Evolutionary conservation across 2,329 filamentous ascomycete species (phyloP), one percentile per base, ranked within the genome.

Genomic region (Aspergillus sp.): DNA sequence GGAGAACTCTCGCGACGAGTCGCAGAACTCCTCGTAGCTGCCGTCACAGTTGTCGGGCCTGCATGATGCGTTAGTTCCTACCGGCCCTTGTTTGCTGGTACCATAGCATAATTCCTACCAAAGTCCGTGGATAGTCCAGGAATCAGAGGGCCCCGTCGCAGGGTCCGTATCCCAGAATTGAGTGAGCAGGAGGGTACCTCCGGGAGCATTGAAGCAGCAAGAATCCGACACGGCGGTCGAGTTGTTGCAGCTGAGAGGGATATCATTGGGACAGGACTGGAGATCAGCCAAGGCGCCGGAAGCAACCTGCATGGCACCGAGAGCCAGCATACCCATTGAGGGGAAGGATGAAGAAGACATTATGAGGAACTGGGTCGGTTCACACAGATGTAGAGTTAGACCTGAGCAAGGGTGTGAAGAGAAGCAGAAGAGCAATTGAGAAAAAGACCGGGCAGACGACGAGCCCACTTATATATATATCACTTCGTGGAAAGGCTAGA

Each of bases 141-240:
- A 82, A 64, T 86, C 78, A 5, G 72, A 71, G 1, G 84, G 84
- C 0, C 84, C 84, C 0, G 81, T 83, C 0, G 79, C 72, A 2
- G 84, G 84, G 53, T 80, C 67, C 0, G 81, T 81, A 65, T 87
- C 84, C 85, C 85, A 87, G 71, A 87, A 86, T 61, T 87, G 84
- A 10, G 84, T 86, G 71, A 80, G 79, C 14, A 86, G 75, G 31
- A 87, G 71, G 52, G 84, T 78, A 22, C 85, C 85, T 39, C 84
- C 84, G 0, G 84, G 84, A 14, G 78, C 75, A 62, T 86, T 85
- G 76, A 83, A 85, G 76, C 85, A 87, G 75, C 85, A 87, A 3
- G 81, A 73, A 65, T 85, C 72, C 60, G 76, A 57, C 49, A 80
- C 76, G 2, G 72, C 74, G 4, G 80, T 81, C 6, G 79, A 81